A percentile compares a stretch with the other conserved stretches of the same genome.
phyloP scores from a whole-genome alignment of 1,284 basidiomycete genomes.

The Ceratobasidium sp. region DNA sequence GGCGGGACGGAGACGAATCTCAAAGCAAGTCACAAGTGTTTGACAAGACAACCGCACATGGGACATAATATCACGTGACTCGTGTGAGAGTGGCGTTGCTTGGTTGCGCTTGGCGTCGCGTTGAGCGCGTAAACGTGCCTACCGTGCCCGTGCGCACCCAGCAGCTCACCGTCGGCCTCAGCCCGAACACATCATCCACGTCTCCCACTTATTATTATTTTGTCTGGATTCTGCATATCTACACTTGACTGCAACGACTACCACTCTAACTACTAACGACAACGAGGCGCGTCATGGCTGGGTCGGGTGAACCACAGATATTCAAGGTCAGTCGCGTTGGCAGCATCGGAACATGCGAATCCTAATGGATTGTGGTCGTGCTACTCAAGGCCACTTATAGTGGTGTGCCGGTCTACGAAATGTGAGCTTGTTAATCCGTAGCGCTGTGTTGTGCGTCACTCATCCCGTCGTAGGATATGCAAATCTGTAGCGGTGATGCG shows the following conservation, averaged over 20 bases:
- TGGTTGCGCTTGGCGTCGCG: conserved; percentile 34
- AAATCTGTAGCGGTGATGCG: conserved; percentile 98
- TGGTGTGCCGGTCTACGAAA: conserved; percentile 89
- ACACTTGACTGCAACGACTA: background rate
- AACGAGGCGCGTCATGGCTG: conserved; percentile 30
- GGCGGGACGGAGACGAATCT: too few species aligned
- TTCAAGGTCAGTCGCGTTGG: conserved; percentile 70
- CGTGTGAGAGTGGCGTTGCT: conserved; percentile 41
- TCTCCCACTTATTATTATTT: background rate
- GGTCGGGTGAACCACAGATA: conserved; percentile 70
- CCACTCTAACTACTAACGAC: background rate
- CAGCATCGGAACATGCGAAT: background rate
- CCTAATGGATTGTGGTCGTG: conserved; percentile 8
- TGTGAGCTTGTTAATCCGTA: conserved; percentile 65
- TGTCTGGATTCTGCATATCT: background rate
- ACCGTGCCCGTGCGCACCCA: conserved; percentile 6
- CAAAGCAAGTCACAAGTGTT: too few species aligned
- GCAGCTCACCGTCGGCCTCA: background rate
- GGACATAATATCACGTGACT: conserved; percentile 13
- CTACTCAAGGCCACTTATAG: conserved; percentile 81
- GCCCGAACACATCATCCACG: background rate
- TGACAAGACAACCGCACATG: too few species aligned
- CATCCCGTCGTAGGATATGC: conserved; percentile 77
- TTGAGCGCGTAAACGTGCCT: conserved; percentile 41
- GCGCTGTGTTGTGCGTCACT: conserved; percentile 53